These are phyloP conservation scores for Coleophoma cylindrospora DNA, from an alignment of 2,329 filamentous ascomycete species.

Conservation along the genomic window DNA sequence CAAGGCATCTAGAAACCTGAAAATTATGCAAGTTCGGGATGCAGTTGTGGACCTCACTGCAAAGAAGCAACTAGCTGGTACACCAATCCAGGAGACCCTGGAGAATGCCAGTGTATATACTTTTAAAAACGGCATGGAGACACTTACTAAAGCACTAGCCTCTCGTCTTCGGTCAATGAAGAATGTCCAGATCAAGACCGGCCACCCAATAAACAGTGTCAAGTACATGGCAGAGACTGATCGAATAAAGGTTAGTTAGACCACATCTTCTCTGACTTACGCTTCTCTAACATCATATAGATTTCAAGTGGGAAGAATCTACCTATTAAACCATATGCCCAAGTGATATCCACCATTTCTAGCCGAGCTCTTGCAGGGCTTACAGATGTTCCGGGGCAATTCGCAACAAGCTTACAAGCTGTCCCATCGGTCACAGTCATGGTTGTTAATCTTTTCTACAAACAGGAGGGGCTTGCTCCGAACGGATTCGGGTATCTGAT, in stretches of 20 bases:
- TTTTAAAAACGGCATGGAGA: conserved; percentile 56
- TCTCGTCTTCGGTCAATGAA: conserved; percentile 39
- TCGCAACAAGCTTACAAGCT: conserved; percentile 42
- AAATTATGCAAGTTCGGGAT: neutral
- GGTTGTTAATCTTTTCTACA: conserved; percentile 88
- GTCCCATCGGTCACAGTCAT: conserved; percentile 74
- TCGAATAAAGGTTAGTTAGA: conserved; percentile 36
- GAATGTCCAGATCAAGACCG: conserved; percentile 56
- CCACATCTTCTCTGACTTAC: neutral
- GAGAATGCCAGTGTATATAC: conserved; percentile 33
- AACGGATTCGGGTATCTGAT: conserved; percentile 91
- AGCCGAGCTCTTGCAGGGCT: conserved; percentile 15
- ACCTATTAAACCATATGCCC: conserved; percentile 36
- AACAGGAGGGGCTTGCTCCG: conserved; percentile 52
- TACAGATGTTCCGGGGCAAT: conserved; percentile 11
- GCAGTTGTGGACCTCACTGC: neutral
- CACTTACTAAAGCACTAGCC: conserved; percentile 51
- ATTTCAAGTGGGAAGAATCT: conserved; percentile 23
- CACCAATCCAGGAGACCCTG: conserved; percentile 10
- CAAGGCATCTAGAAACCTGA: neutral
- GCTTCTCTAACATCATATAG: conserved; percentile 20
- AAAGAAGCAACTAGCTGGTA: neutral
- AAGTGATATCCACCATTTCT: conserved; percentile 60
- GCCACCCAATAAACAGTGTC: conserved; percentile 43
- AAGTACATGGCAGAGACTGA: conserved; percentile 29